Evolutionary conservation across 345 rosid genomes (phyloP).

Genomic region (Draba incana): DNA sequence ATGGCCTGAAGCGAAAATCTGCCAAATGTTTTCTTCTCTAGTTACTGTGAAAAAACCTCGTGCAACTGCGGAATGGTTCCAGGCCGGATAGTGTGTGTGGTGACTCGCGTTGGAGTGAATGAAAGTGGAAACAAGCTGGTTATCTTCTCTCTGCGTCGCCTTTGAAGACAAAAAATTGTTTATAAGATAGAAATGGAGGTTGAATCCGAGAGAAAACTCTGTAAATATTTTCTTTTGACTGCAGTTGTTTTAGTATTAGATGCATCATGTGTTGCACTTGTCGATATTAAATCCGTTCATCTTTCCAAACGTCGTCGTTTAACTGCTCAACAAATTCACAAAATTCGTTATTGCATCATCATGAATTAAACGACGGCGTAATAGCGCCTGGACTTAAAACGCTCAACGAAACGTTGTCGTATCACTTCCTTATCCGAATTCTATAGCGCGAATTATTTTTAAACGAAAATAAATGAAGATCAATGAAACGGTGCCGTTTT

Average conservation of each 20-base stretch:
- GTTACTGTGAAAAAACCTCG: conserved; percentile 5
- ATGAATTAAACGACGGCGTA: too few species aligned
- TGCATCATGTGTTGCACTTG: conserved; percentile 19
- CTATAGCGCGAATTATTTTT: background rate
- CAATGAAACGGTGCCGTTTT: background rate
- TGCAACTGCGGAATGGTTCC: conserved; percentile 10
- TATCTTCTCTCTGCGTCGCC: conserved; percentile 16
- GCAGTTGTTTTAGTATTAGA: conserved; percentile 12
- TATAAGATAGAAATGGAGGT: conserved; percentile 35
- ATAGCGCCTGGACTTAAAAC: too few species aligned
- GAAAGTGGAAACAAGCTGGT: conserved; percentile 19
- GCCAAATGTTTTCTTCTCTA: conserved; percentile 5
- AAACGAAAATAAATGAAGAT: too few species aligned
- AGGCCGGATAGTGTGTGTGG: conserved; percentile 9
- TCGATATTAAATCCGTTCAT: background rate
- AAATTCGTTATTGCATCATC: too few species aligned
- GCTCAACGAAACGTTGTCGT: conserved; percentile 1
- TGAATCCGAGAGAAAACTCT: conserved; percentile 23
- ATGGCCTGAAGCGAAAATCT: conserved; percentile 3
- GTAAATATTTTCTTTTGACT: conserved; percentile 33
- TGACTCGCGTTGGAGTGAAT: conserved; percentile 24
- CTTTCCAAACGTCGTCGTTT: conserved; percentile 5
- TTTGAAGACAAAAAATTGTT: conserved; percentile 32
- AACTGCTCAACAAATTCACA: background rate
- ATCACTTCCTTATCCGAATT: background rate